Evolutionary conservation across 306 rosid genomes (phyloP).

Genomic region (Hylodesmum podocarpum): DNA sequence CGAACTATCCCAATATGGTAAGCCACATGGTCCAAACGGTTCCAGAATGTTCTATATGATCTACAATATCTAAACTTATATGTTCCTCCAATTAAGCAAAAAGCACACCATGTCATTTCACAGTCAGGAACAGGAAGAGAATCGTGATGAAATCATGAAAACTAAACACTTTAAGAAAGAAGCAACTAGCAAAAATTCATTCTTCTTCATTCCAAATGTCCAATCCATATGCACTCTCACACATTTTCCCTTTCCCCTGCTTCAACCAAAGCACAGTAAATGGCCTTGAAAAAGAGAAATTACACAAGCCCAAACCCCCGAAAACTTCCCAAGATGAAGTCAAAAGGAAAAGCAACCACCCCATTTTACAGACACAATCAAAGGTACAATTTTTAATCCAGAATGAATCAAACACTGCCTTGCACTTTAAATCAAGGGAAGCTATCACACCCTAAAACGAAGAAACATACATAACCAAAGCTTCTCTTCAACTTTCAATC

Average conservation of each 20-base stretch:
- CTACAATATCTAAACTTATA: not conserved
- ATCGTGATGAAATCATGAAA: not conserved
- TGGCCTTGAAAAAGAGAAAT: not conserved
- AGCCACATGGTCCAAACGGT: not conserved
- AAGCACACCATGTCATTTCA: slow-evolving; percentile 1
- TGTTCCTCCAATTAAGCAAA: not conserved
- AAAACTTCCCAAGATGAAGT: not conserved
- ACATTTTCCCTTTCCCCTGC: not conserved
- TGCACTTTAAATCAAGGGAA: not conserved
- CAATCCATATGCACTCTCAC: not conserved
- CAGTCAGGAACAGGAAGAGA: not conserved
- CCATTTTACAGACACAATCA: not conserved
- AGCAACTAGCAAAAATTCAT: not conserved
- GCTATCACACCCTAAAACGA: not conserved
- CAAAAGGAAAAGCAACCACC: not conserved
- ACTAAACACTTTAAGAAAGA: not conserved
- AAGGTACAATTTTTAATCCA: not conserved
- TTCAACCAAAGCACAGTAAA: not conserved
- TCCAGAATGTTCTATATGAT: not conserved
- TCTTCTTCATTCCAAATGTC: not conserved
- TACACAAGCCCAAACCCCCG: not conserved
- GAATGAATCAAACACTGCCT: not conserved
- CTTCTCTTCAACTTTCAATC: no score
- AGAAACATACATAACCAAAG: not conserved
- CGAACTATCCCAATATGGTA: not conserved